Evolutionary conservation across 108 stramenopile genomes (phyloP).

Genomic region (Skeletonema tropicum): DNA sequence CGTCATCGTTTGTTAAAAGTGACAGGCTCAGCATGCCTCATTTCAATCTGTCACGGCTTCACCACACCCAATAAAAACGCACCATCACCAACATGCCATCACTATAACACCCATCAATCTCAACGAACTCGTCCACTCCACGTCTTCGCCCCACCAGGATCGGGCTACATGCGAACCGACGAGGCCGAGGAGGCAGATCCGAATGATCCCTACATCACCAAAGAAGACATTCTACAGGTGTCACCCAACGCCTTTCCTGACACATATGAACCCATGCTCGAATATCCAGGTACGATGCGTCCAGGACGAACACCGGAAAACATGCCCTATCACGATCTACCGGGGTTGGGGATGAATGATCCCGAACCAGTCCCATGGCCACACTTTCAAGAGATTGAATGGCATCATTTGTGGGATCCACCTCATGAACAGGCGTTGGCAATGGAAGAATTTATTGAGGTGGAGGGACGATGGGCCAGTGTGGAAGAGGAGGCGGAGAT

Average conservation of each 20-base stretch:
- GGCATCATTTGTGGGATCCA: constrained; percentile 88
- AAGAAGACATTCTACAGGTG: constrained; percentile 19
- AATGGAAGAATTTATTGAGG: constrained; percentile 88
- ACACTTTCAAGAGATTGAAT: constrained; percentile 90
- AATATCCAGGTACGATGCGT: constrained; percentile 93
- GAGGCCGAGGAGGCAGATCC: constrained; percentile 6
- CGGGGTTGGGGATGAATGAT: constrained; percentile 67
- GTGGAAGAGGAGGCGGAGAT: constrained; percentile 87
- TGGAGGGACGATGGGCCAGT: constrained; percentile 79
- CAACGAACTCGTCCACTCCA: constrained; percentile 15
- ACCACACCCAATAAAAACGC: neutral
- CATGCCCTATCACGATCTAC: constrained; percentile 86
- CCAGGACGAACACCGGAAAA: constrained; percentile 86
- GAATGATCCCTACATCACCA: constrained; percentile 29
- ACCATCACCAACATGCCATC: constrained; percentile 7
- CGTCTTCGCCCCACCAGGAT: constrained; percentile 44
- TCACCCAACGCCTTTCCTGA: constrained; percentile 56
- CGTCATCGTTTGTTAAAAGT: neutral
- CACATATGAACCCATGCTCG: constrained; percentile 91
- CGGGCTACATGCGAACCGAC: constrained; percentile 38
- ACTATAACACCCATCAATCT: constrained; percentile 7
- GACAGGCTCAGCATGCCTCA: neutral
- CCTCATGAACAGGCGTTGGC: constrained; percentile 76
- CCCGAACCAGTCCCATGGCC: constrained; percentile 92
- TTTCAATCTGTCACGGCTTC: constrained; percentile 26